A percentile compares a stretch with the other conserved stretches of the same genome.
phyloP scores from a whole-genome alignment of 805 yeast genomes.

The Hanseniaspora osmophila region DNA sequence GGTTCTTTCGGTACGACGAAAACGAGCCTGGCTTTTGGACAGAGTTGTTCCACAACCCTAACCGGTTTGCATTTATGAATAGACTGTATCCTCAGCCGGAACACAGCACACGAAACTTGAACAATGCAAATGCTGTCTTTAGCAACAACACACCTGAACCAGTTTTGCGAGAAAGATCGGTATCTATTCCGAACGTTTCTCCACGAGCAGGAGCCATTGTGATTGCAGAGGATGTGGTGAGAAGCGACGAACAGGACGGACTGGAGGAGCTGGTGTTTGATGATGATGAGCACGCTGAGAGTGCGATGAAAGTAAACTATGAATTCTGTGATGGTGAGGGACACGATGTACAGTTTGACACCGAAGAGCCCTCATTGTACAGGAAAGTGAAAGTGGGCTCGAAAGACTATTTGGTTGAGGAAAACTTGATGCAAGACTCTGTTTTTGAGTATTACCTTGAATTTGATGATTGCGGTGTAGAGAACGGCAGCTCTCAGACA shows the following conservation, averaged over 20 bases:
- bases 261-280: too few relatives aligned
- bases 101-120: background rate
- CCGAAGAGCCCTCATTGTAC: background rate
- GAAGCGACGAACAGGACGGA: too few relatives aligned
- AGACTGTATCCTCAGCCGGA: conserved; percentile 1
- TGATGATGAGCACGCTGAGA: too few relatives aligned
- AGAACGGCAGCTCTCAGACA: background rate
- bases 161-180: too few relatives aligned
- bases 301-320: background rate
- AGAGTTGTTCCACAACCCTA: conserved; percentile 12
- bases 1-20: conserved; percentile 9
- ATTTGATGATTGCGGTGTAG: background rate
- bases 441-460: background rate
- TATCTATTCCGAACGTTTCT: background rate
- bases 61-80: conserved; percentile 11
- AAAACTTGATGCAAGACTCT: background rate
- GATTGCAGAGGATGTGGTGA: too few relatives aligned
- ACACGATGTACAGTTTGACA: background rate
- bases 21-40: conserved; percentile 19
- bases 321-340: background rate
- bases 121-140: too few relatives aligned
- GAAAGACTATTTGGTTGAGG: too few relatives aligned
- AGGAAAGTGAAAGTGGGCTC: too few relatives aligned
- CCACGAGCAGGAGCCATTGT: too few relatives aligned
- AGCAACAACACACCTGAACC: too few relatives aligned